Base-by-base conservation (phyloP, 345 rosid genomes). In the Eucalyptus coolabah region DNA sequence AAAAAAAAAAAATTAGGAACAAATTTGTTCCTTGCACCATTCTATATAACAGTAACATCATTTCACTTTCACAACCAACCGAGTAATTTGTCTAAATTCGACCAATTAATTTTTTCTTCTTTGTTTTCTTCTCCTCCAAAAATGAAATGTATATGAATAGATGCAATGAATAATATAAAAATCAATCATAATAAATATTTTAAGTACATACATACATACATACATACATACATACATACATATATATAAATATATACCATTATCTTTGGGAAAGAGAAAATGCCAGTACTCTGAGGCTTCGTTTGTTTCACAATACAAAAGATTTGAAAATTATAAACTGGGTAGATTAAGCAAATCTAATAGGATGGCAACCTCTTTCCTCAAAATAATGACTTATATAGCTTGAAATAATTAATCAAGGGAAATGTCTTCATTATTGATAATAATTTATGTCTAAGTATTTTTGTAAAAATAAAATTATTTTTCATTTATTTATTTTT, bases 291-390 rank as follows among this genome's bases (percentile, higher is more conserved):
- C 14, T 24, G 9, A 56, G 63, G 30, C 30, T 24, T 3, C 6
- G 6, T 10, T 24, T 56, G 30, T 56, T 56, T 56, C 13, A 0
- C 1, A 2, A 56, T 23, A 56, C 13, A 0, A 24, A 24, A 56
- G 28, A 56, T 23, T 24, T 11, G 6, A 5, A 56, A 56, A 56
- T 23, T 56, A 56, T 56, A 56, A 56, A 56, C 63, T 3, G 0
- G 2, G 63, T 56, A 56, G 13, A 56, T 56, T 3, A 56, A 56
- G 63, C 63, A 23, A 24, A 23, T 56, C 30, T 56, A 56, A 56
- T 9, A 23, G 7, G 63, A 56, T 56, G 30, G 30, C 63, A 56
- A 56, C 5, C 63, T 23, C 28, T 56, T 56, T 56, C 63, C 30
- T 24, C 26, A 56, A 56, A 56, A 24, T 56, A 24, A 56, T 56